Conservation (phyloP, 768 basidiomycete species). For the Leccinum broughii region DNA sequence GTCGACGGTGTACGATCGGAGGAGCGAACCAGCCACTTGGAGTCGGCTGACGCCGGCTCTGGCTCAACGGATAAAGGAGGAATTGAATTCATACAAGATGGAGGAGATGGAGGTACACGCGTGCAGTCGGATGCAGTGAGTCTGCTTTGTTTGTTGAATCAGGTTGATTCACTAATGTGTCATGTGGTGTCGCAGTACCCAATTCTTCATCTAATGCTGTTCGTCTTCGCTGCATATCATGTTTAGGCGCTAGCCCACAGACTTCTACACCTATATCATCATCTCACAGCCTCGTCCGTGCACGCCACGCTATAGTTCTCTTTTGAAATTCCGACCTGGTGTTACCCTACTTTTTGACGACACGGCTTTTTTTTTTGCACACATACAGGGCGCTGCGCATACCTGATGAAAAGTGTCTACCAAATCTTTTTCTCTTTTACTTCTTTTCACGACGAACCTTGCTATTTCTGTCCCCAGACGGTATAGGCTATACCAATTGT, state of each 20-base stretch:
- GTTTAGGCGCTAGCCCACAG: constrained; percentile 33
- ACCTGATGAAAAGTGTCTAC: constrained; percentile 28
- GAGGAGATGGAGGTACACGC: constrained; percentile 99
- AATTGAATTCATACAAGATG: constrained; percentile 98
- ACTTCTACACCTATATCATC: constrained; percentile 26
- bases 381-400: constrained; percentile 33
- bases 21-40: constrained; percentile 96
- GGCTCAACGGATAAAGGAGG: constrained; percentile 97
- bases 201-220: constrained; percentile 76
- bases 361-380: constrained; percentile 17
- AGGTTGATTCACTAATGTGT: background rate
- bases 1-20: constrained; percentile 84
- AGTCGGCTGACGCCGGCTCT: constrained; percentile 92
- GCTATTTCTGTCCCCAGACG: constrained; percentile 12
- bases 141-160: constrained; percentile 18
- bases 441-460: constrained; percentile 1
- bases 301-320: constrained; percentile 22
- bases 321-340: constrained; percentile 24
- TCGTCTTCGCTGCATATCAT: constrained; percentile 27
- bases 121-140: constrained; percentile 86
- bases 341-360: constrained; percentile 24
- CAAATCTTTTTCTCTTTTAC: constrained; percentile 1
- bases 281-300: constrained; percentile 14
- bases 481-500: constrained; percentile 23
- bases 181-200: constrained; percentile 53